Percentiles rank a stretch among this genome's conserved stretches.
These are phyloP conservation scores for Schizochytrium sp. DNA, from an alignment of 108 stramenopile genomes.

Conservation along the genomic window DNA sequence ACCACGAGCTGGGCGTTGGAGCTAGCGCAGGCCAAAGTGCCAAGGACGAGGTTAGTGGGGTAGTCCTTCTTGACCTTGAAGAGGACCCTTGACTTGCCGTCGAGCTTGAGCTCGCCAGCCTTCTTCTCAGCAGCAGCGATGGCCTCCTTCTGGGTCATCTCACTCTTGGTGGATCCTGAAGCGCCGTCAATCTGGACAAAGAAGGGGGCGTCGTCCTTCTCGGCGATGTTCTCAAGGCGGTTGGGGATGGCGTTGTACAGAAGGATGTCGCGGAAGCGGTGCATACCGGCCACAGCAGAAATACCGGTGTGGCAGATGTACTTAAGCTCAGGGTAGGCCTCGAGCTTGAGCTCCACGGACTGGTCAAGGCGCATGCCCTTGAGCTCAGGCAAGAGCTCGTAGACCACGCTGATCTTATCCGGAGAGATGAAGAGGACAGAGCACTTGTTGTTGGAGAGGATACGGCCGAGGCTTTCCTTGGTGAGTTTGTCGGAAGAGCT, in stretches of 20 bases:
- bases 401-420: conserved; percentile 39
- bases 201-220: conserved; percentile 36
- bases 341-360: neutral
- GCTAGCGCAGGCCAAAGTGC: neutral
- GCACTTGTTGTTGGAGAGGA: conserved; percentile 48
- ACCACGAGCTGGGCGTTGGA: conserved; percentile 4
- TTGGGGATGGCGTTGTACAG: conserved; percentile 32
- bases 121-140: conserved; percentile 1
- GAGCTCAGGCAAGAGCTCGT: conserved; percentile 57
- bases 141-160: conserved; percentile 58
- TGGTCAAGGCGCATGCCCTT: conserved; percentile 14
- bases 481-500: conserved; percentile 38
- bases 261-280: conserved; percentile 54
- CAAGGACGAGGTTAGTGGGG: neutral
- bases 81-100: neutral
- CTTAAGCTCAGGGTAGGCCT: conserved; percentile 36
- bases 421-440: conserved; percentile 3
- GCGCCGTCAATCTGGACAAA: neutral
- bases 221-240: conserved; percentile 19
- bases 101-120: conserved; percentile 37
- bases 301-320: conserved; percentile 47
- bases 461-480: conserved; percentile 17
- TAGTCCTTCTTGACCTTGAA: conserved; percentile 41
- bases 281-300: neutral
- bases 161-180: neutral